Evolutionary conservation across 495 filamentous ascomycete genomes (phyloP), one percentile per base, ranked within the genome.

Genomic region (Physcia stellaris): DNA sequence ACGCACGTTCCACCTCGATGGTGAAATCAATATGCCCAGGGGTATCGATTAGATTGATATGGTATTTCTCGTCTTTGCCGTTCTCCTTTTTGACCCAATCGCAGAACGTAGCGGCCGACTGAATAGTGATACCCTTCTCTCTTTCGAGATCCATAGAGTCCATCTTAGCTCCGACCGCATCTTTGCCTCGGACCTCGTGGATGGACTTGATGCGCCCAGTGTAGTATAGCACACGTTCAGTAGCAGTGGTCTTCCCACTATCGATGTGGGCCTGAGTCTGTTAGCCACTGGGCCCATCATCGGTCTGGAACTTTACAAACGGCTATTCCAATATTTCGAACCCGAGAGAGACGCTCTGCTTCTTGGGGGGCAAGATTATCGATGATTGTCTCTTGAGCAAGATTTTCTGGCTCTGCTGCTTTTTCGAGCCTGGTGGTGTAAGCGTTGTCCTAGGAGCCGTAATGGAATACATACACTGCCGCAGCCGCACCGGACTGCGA

Each of bases 11-110:
- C 39, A 99, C 92, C 62, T 99, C 92, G 52, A 99, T 99, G 9
- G 92, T 99, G 53, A 99, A 99, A 56, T 99, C 92, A 52, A 99
- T 96, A 63, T 99, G 92, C 19, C 92, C 92, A 9, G 92, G 92
- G 1, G 92, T 99, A 59, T 99, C 92, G 57, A 99, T 99, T 62
- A 99, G 64, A 62, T 99, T 99, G 63, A 99, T 74, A 55, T 99
- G 88, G 61, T 94, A 99, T 40, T 75, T 83, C 56, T 92, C 79
- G 6, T 95, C 82, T 50, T 80, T 67, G 28, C 73, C 75, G 26
- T 81, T 75, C 48, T 84, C 60, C 47, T 68, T 76, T 70, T 94
- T 96, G 41, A 81, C 60, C 92, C 92, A 99, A 62, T 99, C 86
- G 62, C 86, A 93, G 58, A 93, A 99, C 2, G 90, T 98, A 17